These are phyloP conservation scores for Leccinum laetum DNA, from an alignment of 1,284 basidiomycete genomes.

Conservation along the genomic window DNA sequence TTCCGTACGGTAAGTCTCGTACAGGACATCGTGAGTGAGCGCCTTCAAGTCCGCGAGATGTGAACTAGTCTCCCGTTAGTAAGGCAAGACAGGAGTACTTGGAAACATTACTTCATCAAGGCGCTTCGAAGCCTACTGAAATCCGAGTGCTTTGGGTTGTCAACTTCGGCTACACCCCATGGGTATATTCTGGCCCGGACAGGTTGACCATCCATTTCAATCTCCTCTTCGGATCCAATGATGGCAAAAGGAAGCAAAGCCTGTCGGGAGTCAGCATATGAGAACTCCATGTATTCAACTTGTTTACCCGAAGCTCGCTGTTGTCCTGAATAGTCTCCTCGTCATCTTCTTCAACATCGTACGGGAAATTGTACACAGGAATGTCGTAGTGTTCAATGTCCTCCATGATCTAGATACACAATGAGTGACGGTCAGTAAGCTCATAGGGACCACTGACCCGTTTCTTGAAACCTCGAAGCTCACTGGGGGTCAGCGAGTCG, in stretches of 20 bases:
- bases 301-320: conserved; percentile 81
- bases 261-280: conserved; percentile 36
- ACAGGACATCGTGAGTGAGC: conserved; percentile 93
- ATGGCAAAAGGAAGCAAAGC: conserved; percentile 95
- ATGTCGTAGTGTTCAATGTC: conserved; percentile 99
- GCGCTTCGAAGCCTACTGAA: conserved; percentile 92
- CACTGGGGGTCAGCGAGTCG: conserved; percentile 90
- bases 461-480: conserved; percentile 96
- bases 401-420: conserved; percentile 83
- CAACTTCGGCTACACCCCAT: conserved; percentile 98
- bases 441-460: conserved; percentile 55
- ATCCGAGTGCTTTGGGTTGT: conserved; percentile 98
- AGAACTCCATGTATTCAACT: not conserved
- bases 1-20: conserved; percentile 98
- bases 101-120: conserved; percentile 70
- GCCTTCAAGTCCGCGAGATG: conserved; percentile 95
- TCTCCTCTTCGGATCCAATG: conserved; percentile 96
- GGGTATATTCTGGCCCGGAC: conserved; percentile 95
- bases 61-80: conserved; percentile 56
- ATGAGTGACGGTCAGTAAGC: conserved; percentile 10
- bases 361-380: conserved; percentile 99
- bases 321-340: conserved; percentile 99
- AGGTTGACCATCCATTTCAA: conserved; percentile 89
- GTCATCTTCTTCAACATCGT: conserved; percentile 98
- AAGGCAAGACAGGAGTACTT: not conserved